Evolutionary conservation across 169 alveolate species (phyloP).

Genomic region (Cryptosporidium sp.): DNA sequence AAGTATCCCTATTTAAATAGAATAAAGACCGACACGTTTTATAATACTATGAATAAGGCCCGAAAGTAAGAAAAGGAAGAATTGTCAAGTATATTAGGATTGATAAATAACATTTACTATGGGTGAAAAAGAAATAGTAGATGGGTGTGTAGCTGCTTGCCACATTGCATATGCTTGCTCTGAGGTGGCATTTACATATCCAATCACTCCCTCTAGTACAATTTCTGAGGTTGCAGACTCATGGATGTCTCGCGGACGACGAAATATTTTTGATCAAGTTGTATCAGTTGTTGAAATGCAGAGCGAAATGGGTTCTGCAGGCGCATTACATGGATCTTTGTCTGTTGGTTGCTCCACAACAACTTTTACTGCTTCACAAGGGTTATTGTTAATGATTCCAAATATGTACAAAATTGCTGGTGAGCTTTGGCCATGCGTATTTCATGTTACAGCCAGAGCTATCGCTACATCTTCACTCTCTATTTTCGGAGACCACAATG

Average conservation of each 20-base stretch:
- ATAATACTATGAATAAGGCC: background rate
- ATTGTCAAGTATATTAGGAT: background rate
- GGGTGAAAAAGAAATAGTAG: constrained; percentile 67
- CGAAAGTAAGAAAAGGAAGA: background rate
- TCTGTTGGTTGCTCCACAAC: constrained; percentile 80
- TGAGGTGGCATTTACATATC: constrained; percentile 81
- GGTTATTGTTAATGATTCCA: constrained; percentile 80
- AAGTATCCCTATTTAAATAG: background rate
- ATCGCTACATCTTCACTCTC: constrained; percentile 81
- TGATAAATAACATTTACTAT: background rate
- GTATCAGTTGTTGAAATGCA: constrained; percentile 81
- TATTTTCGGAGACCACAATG: constrained; percentile 82
- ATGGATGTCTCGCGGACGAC: constrained; percentile 79
- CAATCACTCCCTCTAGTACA: constrained; percentile 82
- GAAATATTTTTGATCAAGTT: constrained; percentile 79
- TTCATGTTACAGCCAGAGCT: constrained; percentile 82
- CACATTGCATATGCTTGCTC: constrained; percentile 81
- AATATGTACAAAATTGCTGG: constrained; percentile 83
- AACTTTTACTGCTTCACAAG: constrained; percentile 81
- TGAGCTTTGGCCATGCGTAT: constrained; percentile 81
- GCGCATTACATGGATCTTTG: constrained; percentile 82
- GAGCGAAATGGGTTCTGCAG: constrained; percentile 83
- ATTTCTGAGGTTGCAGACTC: constrained; percentile 81
- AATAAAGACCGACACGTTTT: background rate
- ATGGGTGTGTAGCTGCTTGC: constrained; percentile 80